Evolutionary conservation across 495 filamentous ascomycete genomes (phyloP).

Genomic region (Aspergillus nanangensis): DNA sequence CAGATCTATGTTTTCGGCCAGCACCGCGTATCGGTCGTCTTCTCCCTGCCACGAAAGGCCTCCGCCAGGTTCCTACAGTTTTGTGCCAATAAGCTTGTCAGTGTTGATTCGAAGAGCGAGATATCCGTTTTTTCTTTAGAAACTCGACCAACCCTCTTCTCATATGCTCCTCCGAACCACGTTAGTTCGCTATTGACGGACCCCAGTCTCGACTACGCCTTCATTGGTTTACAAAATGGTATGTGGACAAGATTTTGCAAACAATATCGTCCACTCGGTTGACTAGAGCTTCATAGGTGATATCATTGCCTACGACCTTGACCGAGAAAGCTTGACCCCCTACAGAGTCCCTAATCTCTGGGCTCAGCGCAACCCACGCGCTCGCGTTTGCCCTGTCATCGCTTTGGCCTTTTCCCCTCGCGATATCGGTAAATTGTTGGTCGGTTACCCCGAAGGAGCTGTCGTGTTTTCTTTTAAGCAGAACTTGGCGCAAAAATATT

Average conservation of each 20-base stretch:
- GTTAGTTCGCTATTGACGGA: constrained; percentile 72
- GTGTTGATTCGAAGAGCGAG: constrained; percentile 80
- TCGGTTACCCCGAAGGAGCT: constrained; percentile 82
- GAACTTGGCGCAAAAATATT: constrained; percentile 67
- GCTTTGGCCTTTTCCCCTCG: constrained; percentile 80
- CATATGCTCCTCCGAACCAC: constrained; percentile 67
- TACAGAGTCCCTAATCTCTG: constrained; percentile 84
- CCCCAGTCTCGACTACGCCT: constrained; percentile 84
- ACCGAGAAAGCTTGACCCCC: constrained; percentile 67
- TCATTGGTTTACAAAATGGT: constrained; percentile 73
- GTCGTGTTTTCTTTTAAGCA: constrained; percentile 92
- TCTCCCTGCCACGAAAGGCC: constrained; percentile 59
- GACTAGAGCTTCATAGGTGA: constrained; percentile 49
- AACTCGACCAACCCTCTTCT: constrained; percentile 50
- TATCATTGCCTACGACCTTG: constrained; percentile 83
- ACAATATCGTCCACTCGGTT: too few species aligned
- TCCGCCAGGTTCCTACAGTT: constrained; percentile 71
- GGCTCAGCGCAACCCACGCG: constrained; percentile 57
- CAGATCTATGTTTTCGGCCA: constrained; percentile 91
- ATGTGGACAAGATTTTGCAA: too few species aligned
- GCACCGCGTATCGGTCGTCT: constrained; percentile 66
- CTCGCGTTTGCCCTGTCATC: constrained; percentile 57
- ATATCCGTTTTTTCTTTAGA: constrained; percentile 73
- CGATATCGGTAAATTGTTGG: constrained; percentile 86
- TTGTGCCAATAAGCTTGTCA: constrained; percentile 72